Percentiles rank a stretch among this genome's conserved stretches.
Evolutionary conservation across 176 grass and related monocot species (phyloP).

Genomic region (Chloris gayana): DNA sequence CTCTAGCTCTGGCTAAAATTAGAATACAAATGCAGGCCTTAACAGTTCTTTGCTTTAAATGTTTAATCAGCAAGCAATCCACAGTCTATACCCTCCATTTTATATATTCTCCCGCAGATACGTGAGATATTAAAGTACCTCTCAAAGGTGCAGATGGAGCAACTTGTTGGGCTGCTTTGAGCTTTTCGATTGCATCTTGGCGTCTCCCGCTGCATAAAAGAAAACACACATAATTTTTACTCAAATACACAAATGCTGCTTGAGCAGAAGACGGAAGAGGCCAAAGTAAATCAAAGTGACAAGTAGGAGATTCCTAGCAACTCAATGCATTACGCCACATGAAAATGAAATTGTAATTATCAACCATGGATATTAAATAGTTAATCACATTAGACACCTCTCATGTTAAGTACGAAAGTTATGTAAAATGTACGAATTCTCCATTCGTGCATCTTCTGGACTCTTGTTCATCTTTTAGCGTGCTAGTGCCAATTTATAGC

Average conservation of each 20-base stretch:
- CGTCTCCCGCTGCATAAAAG: slow-evolving; percentile 55
- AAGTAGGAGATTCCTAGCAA: background rate
- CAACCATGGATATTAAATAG: background rate
- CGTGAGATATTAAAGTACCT: slow-evolving; percentile 43
- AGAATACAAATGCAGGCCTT: background rate
- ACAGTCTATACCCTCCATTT: background rate
- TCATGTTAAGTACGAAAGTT: background rate
- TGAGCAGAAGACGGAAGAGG: background rate
- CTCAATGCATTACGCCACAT: background rate
- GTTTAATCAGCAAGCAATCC: background rate
- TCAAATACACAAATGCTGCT: slow-evolving; percentile 25
- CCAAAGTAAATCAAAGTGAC: slow-evolving; percentile 4
- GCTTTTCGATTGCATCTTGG: slow-evolving; percentile 81
- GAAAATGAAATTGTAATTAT: slow-evolving; percentile 6
- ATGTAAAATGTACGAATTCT: background rate
- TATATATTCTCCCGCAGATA: slow-evolving; percentile 10
- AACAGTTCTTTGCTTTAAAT: background rate
- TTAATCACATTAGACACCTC: background rate
- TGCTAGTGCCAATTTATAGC: background rate
- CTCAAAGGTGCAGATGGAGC: slow-evolving; percentile 61
- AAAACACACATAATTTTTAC: slow-evolving; percentile 9
- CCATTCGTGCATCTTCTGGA: background rate
- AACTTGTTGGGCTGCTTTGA: slow-evolving; percentile 59
- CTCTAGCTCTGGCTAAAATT: slow-evolving; percentile 4
- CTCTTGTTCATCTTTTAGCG: background rate